Evolutionary conservation across 2,329 filamentous ascomycete species (phyloP), one percentile per base, ranked within the genome.

Genomic region (Cercospora sp.): DNA sequence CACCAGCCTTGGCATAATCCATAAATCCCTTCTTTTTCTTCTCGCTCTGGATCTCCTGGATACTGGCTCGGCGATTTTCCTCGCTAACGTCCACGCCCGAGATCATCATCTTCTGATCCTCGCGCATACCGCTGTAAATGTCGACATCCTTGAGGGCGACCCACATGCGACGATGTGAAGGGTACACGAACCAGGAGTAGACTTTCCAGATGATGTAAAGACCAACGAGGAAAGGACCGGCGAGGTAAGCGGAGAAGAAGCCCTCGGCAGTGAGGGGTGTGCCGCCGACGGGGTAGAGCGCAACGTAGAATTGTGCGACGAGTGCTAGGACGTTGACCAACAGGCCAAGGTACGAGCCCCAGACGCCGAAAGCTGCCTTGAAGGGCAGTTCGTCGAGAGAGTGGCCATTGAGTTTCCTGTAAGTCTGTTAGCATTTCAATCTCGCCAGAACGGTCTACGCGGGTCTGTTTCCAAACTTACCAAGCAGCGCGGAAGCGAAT

Each of bases 401-500:
- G 70, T 80, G 79, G 40, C 79, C 79, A 68, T 89, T 86, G 12
- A 81, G 75, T 45, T 82, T 83, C 92, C 69, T 71, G 94, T 23
- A 88, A 91, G 40, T 30, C 63, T 62, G 28, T 68, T 48, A 68
- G 59, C 57, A 40, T 36, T 18, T 5, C 16, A 18, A 40, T 12
- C 31, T 10, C 45, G 10, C 5, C n/a, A n/a, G n/a, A n/a, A n/a
- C n/a, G n/a, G n/a, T n/a, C n/a, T n/a, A n/a, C n/a, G n/a, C n/a
- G n/a, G n/a, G n/a, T n/a, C n/a, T n/a, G n/a, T n/a, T n/a, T 1
- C 8, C 30, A 23, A 13, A 65, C 72, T 64, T 67, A 73, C 73
- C 73, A 96, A 18, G 90, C 92, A 28, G 30, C 60, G 33, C 94
- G 92, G 86, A 97, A 97, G 66, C 93, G 92, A 76, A 97, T 96